Conservation (phyloP, 2,329 filamentous ascomycete species). For the Colletotrichum somersetense region DNA sequence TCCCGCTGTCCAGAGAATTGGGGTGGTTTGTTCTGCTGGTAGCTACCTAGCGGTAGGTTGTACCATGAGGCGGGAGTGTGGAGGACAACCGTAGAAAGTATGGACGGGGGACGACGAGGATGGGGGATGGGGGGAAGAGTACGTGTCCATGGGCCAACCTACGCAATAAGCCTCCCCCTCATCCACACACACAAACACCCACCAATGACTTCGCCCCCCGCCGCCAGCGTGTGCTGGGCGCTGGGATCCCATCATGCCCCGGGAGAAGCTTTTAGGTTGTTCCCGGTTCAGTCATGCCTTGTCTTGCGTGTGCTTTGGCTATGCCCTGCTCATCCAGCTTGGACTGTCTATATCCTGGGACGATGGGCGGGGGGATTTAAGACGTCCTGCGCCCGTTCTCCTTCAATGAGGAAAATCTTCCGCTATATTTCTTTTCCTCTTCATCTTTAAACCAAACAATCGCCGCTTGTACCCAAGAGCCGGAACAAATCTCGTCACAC, state of each 20-base stretch:
- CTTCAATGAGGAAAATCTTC: accelerated
- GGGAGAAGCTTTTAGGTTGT: constrained; percentile 15
- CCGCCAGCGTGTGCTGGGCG: constrained; percentile 23
- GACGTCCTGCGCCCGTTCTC: background rate
- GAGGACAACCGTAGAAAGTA: constrained; percentile 1
- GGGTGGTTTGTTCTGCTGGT: too few species aligned
- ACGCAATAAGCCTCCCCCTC: background rate
- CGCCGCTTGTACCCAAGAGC: background rate
- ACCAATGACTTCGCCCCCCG: constrained; percentile 30
- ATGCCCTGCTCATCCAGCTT: background rate
- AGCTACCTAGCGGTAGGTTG: too few species aligned
- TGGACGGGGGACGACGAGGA: background rate
- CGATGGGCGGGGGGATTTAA: constrained; percentile 19
- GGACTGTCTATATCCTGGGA: constrained; percentile 1
- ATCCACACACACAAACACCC: background rate
- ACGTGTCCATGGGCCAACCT: background rate
- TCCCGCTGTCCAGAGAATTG: too few species aligned
- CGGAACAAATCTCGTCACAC: background rate
- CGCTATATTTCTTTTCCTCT: background rate
- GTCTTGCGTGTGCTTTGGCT: constrained; percentile 2
- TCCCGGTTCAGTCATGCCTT: constrained; percentile 6
- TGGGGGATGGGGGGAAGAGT: background rate
- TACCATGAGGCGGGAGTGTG: background rate
- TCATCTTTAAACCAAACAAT: background rate
- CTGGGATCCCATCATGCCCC: constrained; percentile 22